phyloP scores from a whole-genome alignment of 352 stramenopile genomes.

The Phytopythium oedochilum region DNA sequence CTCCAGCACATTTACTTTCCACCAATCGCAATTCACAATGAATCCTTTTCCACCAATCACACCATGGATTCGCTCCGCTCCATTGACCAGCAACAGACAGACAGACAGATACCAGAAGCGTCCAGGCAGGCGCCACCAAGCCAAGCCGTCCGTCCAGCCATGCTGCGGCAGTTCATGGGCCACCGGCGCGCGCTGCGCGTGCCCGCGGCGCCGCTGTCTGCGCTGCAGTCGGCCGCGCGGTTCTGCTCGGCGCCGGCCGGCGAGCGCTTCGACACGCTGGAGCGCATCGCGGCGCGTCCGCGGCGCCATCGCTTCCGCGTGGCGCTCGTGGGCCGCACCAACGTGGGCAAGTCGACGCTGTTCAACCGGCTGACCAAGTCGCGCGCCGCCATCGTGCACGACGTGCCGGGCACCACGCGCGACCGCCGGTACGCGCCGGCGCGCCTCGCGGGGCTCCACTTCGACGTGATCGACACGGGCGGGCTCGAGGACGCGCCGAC shows the following conservation, averaged over 20 bases:
- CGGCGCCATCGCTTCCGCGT: conserved; percentile 58
- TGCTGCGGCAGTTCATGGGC: conserved; percentile 21
- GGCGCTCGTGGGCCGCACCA: conserved; percentile 77
- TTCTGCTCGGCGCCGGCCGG: conserved; percentile 4
- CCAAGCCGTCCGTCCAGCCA: too few species aligned
- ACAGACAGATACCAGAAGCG: too few species aligned
- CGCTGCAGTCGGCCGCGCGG: conserved; percentile 10
- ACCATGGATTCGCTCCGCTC: neutral
- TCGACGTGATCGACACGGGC: conserved; percentile 82
- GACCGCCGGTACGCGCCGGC: conserved; percentile 66
- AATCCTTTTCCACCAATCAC: conserved; percentile 28
- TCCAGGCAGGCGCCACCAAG: too few species aligned
- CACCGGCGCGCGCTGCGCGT: conserved; percentile 19
- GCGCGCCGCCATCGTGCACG: conserved; percentile 74
- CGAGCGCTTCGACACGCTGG: conserved; percentile 24
- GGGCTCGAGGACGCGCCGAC: conserved; percentile 67
- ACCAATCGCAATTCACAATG: too few species aligned
- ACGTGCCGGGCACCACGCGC: conserved; percentile 74
- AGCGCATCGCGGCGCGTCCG: conserved; percentile 26
- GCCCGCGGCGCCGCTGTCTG: conserved; percentile 9
- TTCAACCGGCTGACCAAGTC: conserved; percentile 84
- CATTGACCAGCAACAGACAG: neutral
- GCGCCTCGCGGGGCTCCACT: conserved; percentile 59
- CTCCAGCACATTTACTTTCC: too few species aligned
- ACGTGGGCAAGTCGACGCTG: conserved; percentile 84